Conservation (phyloP, 805 yeast genomes). For the Kodamaea kakaduensis region DNA sequence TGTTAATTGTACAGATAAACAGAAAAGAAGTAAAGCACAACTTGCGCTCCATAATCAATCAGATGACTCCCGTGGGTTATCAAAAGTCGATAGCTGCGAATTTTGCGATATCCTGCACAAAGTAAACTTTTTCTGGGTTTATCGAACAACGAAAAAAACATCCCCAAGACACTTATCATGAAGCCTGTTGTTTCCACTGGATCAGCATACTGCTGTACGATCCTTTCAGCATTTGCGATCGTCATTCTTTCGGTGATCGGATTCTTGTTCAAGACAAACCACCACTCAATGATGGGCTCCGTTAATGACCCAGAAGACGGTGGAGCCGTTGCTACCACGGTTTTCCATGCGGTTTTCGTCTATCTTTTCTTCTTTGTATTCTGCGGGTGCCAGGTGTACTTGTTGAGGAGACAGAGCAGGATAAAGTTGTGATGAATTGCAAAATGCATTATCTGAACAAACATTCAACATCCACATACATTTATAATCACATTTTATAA, state of each 20-base stretch:
- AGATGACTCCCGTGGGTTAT: too few species aligned
- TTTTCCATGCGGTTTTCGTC: constrained; percentile 83
- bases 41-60: too few species aligned
- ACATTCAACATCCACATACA: too few species aligned
- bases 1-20: too few species aligned
- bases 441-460: too few species aligned
- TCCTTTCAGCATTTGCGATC: constrained; percentile 87
- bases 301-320: constrained; percentile 90
- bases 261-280: constrained; percentile 69
- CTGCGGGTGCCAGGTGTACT: constrained; percentile 81
- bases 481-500: too few species aligned
- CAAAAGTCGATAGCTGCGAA: too few species aligned
- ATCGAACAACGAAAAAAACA: constrained; percentile 3
- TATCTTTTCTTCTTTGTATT: constrained; percentile 76
- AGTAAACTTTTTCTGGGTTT: neutral
- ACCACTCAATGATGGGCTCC: constrained; percentile 92
- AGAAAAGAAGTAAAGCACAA: too few species aligned
- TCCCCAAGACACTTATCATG: constrained; percentile 18
- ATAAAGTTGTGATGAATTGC: constrained; percentile 46
- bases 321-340: constrained; percentile 85
- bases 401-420: constrained; percentile 60
- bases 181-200: constrained; percentile 53
- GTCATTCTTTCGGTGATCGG: constrained; percentile 85
- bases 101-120: constrained; percentile 1
- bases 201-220: constrained; percentile 93